phyloP scores from a whole-genome alignment of 805 yeast genomes.

The Cyberlindnera mississippiensis region DNA sequence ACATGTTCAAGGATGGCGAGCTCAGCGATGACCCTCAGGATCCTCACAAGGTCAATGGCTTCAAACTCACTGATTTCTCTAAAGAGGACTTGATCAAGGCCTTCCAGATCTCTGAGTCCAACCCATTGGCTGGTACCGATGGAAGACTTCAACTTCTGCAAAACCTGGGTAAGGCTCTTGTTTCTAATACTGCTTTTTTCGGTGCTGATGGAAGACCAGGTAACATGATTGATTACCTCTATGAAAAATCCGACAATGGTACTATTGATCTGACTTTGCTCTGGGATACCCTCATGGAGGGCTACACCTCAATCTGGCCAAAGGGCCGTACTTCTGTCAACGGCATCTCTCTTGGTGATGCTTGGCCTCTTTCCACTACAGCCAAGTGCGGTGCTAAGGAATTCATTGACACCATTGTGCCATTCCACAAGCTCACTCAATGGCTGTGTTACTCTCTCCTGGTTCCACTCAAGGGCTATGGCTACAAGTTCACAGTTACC shows the following conservation, averaged over 20 bases:
- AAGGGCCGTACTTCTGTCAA: slow-evolving; percentile 47
- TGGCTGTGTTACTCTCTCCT: slow-evolving; percentile 63
- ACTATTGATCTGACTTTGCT: slow-evolving; percentile 41
- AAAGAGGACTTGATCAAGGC: slow-evolving; percentile 35
- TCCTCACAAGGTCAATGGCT: slow-evolving; percentile 43
- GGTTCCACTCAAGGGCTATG: slow-evolving; percentile 46
- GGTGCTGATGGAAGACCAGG: slow-evolving; percentile 50
- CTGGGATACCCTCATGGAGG: slow-evolving; percentile 56
- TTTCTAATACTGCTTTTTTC: slow-evolving; percentile 38
- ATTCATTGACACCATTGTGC: slow-evolving; percentile 41
- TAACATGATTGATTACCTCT: slow-evolving; percentile 46
- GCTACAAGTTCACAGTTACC: slow-evolving; percentile 50
- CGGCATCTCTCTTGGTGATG: slow-evolving; percentile 56
- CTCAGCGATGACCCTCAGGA: slow-evolving; percentile 36
- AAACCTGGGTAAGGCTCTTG: slow-evolving; percentile 45
- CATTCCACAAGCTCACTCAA: slow-evolving; percentile 64
- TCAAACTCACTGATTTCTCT: slow-evolving; percentile 34
- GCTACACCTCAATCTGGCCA: slow-evolving; percentile 59
- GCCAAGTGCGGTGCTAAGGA: slow-evolving; percentile 20
- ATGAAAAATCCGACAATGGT: slow-evolving; percentile 17
- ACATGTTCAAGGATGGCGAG: slow-evolving; percentile 48
- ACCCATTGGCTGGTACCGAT: slow-evolving; percentile 50
- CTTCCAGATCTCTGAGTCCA: slow-evolving; percentile 44
- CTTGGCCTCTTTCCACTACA: slow-evolving; percentile 47
- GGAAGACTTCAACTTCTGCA: slow-evolving; percentile 48